Percentiles rank a stretch among this genome's conserved stretches.
phyloP scores from a whole-genome alignment of 176 grass and related monocot species.

The Lolium rigidum region DNA sequence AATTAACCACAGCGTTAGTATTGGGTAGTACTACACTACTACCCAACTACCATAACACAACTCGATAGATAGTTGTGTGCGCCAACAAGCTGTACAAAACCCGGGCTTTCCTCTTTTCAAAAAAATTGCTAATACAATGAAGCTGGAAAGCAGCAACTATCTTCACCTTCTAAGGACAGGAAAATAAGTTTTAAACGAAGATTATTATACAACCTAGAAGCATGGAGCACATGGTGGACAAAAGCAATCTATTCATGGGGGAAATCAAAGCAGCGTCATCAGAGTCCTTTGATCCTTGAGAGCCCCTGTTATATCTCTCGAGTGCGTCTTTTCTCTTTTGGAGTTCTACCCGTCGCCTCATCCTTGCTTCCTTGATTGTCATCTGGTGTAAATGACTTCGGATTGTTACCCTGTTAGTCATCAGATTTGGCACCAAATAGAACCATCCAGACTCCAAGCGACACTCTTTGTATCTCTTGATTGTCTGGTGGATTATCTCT shows the following conservation, averaged over 20 bases:
- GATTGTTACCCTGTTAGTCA: neutral
- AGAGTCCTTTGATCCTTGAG: neutral
- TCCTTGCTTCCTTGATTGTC: neutral
- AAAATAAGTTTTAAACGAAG: neutral
- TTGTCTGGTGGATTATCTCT: neutral
- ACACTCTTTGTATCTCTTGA: neutral
- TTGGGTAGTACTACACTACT: no score
- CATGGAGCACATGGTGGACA: neutral
- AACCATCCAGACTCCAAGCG: neutral
- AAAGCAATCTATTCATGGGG: neutral
- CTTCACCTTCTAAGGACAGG: no score
- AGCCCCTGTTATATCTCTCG: neutral
- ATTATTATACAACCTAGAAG: neutral
- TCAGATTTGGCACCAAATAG: neutral
- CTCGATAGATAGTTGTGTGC: no score
- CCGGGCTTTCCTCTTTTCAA: no score
- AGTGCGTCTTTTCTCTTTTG: neutral
- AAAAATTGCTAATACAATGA: no score
- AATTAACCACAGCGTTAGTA: no score
- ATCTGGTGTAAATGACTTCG: neutral
- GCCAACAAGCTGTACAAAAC: no score
- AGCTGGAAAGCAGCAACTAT: no score
- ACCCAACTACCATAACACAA: no score
- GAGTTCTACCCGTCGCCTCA: neutral
- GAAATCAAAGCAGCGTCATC: neutral